Evolutionary conservation across 2,329 filamentous ascomycete species (phyloP).

Genomic region (Aureobasidium sp.): DNA sequence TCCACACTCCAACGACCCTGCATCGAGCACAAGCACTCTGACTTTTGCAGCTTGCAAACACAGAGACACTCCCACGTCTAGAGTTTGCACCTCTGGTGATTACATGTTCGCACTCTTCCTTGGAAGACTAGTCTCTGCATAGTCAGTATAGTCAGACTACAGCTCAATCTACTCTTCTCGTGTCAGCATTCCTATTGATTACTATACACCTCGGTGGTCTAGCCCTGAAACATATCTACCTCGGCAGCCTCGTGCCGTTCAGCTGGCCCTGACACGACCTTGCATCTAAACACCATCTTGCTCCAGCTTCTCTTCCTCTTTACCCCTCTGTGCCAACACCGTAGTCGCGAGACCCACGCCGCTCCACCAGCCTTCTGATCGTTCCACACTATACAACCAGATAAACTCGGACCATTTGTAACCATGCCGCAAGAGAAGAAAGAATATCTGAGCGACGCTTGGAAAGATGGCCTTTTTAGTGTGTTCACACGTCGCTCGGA

Average conservation of each 20-base stretch:
- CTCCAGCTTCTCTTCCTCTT: not conserved
- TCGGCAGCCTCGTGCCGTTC: conserved; percentile 1
- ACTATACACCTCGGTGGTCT: not conserved
- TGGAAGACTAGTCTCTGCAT: too few species aligned
- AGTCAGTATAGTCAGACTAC: too few species aligned
- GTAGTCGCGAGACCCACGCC: not conserved
- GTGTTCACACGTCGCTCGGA: conserved; percentile 14
- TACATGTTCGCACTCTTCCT: not conserved
- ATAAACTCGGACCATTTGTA: not conserved
- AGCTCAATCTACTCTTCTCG: not conserved
- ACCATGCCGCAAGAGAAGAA: conserved; percentile 62
- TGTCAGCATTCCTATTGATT: not conserved
- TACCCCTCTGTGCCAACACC: not conserved
- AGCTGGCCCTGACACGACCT: conserved; percentile 5
- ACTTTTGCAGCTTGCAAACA: not conserved
- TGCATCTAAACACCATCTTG: not conserved
- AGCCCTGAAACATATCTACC: conserved; percentile 7
- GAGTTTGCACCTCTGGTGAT: not conserved
- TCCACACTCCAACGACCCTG: not conserved
- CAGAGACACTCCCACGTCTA: not conserved
- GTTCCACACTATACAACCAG: not conserved
- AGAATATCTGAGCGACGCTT: conserved; percentile 72
- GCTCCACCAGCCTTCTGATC: not conserved
- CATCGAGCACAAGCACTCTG: not conserved
- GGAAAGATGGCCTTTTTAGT: conserved; percentile 86